Conservation (phyloP, 768 basidiomycete species). For the Mycena metata region DNA sequence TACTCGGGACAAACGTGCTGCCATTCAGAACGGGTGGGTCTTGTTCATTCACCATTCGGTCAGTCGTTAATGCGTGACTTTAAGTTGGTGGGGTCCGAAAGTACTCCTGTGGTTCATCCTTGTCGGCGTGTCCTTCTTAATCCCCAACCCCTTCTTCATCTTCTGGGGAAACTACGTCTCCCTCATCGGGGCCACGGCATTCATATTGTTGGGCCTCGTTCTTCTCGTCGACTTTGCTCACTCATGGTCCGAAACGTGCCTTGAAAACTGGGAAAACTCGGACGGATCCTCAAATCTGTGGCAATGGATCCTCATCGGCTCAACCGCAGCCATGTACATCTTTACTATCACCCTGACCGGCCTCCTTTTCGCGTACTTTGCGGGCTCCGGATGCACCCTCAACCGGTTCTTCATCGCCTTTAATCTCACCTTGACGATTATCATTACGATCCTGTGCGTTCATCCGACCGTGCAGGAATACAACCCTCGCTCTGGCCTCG, state of each 20-base stretch:
- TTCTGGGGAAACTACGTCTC: constrained; percentile 97
- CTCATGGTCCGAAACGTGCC: constrained; percentile 97
- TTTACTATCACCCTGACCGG: constrained; percentile 88
- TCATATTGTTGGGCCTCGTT: constrained; percentile 97
- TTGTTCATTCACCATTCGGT: constrained; percentile 1
- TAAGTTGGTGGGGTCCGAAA: constrained; percentile 99
- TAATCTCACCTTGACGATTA: constrained; percentile 85
- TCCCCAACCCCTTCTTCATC: constrained; percentile 98
- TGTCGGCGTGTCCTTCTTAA: constrained; percentile 87
- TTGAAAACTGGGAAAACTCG: constrained; percentile 94
- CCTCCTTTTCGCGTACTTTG: constrained; percentile 93
- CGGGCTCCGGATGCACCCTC: constrained; percentile 85
- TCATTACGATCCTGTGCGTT: constrained; percentile 86
- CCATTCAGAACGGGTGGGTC: constrained; percentile 94
- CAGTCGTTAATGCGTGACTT: constrained; percentile 18
- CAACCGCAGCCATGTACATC: constrained; percentile 90
- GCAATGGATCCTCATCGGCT: constrained; percentile 96
- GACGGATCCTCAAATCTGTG: constrained; percentile 82
- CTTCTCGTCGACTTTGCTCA: constrained; percentile 99
- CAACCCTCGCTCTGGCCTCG: constrained; percentile 95
- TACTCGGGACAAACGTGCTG: constrained; percentile 92
- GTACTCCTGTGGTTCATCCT: constrained; percentile 90
- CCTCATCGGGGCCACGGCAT: constrained; percentile 91
- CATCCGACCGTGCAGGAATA: constrained; percentile 90
- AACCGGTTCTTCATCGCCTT: constrained; percentile 98